Evolutionary conservation across 257 asterid species (phyloP), one percentile per base, ranked within the genome.

Genomic region (Solanum microdontum): DNA sequence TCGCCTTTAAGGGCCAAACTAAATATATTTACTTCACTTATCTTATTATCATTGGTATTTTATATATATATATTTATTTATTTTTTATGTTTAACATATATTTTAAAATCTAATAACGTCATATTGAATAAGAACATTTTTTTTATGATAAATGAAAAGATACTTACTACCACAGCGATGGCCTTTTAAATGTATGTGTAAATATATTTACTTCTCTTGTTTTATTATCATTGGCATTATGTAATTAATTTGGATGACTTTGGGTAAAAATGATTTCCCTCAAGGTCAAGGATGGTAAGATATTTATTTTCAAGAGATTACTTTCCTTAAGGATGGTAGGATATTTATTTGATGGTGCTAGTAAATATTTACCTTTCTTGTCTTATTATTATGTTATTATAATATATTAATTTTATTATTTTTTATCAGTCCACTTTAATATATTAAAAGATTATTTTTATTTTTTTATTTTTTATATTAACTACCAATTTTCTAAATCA

Each of bases 121-220:
- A 48, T 15, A 13, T 48, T 14, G 17, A 6, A 48, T 48, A 2
- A 48, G 17, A 48, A 48, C 6, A 48, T 0, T 45, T 48, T 48
- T 48, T 48, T 13, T 48, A 15, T 48, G 2, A 48, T 55, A 17
- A 19, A 55, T 7, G n/a, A 55, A 55, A 55, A 55, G 4, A 55
- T 55, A 55, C n/a, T 55, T 55, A 55, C 1, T 0, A 58, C 0
- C 1, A 3, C 14, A 0, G 9, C 5, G 5, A 58, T 8, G 0
- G 26, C 5, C 24, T 58, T 58, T 3, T 60, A 60, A 23, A 4
- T 23, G 28, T 60, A 0, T 0, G 2, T 21, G 69, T 62, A 26
- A 68, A 68, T 68, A 13, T 68, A 26, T 68, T 68, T 68, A 68
- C 10, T 28, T 28, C 36, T 13, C 23, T 64, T 64, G 75, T 26